Evolutionary conservation across 192 early-diverging fungal genomes (phyloP).

Genomic region (Umbelopsis vinacea): DNA sequence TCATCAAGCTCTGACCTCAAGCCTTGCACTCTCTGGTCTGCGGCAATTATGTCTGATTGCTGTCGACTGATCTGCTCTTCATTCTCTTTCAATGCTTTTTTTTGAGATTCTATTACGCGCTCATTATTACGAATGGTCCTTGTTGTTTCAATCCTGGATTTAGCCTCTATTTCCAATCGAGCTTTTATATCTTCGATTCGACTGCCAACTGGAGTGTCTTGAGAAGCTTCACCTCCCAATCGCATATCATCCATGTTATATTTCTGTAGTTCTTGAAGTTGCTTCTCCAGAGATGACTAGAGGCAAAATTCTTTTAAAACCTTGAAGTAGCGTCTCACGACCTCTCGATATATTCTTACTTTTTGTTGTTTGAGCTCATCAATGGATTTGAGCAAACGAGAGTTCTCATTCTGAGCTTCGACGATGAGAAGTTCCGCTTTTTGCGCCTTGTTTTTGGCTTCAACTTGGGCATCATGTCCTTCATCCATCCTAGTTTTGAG

Average conservation of each 20-base stretch:
- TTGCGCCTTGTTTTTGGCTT: constrained; percentile 3
- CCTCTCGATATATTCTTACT: neutral
- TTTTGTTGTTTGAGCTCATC: neutral
- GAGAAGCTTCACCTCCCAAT: neutral
- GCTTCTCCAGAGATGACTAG: constrained; percentile 5
- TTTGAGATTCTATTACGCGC: neutral
- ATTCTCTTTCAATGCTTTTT: constrained; percentile 3
- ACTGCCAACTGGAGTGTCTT: neutral
- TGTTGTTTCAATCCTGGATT: neutral
- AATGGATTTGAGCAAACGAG: neutral
- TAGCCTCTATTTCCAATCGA: constrained; percentile 7
- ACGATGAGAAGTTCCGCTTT: constrained; percentile 4
- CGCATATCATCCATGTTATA: neutral
- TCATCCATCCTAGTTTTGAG: neutral
- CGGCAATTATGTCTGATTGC: neutral
- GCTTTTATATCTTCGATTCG: constrained; percentile 4
- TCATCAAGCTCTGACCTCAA: constrained; percentile 13
- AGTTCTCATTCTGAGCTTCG: constrained; percentile 8
- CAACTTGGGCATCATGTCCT: constrained; percentile 4
- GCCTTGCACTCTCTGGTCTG: neutral
- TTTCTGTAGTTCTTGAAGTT: constrained; percentile 8
- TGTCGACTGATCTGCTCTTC: constrained; percentile 4
- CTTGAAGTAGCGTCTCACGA: neutral
- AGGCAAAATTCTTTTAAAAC: neutral
- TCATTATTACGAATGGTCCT: constrained; percentile 14